These are phyloP conservation scores for Phytopythium delawarense DNA, from an alignment of 352 stramenopile genomes.

Conservation along the genomic window DNA sequence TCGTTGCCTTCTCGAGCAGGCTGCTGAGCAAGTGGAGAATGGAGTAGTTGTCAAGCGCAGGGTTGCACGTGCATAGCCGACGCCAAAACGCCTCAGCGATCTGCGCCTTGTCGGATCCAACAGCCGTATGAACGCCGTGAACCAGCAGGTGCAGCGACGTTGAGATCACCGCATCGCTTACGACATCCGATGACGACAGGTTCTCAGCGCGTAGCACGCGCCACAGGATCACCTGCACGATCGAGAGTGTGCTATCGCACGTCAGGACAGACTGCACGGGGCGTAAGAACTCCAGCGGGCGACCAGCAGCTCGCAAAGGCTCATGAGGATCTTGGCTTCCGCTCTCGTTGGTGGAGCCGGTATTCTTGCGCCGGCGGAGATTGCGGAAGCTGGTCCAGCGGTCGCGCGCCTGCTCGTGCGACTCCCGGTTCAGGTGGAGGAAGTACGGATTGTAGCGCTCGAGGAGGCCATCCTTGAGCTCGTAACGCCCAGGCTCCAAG, in stretches of 20 bases:
- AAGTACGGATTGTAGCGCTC: slow-evolving; percentile 88
- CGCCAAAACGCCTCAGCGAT: slow-evolving; percentile 35
- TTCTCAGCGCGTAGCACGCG: slow-evolving; percentile 30
- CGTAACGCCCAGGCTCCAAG: slow-evolving; percentile 75
- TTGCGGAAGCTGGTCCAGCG: slow-evolving; percentile 79
- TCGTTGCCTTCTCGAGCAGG: slow-evolving; percentile 37
- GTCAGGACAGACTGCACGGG: slow-evolving; percentile 58
- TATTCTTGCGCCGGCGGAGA: slow-evolving; percentile 24
- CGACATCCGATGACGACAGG: slow-evolving; percentile 29
- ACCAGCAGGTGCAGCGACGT: slow-evolving; percentile 80
- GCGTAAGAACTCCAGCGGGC: slow-evolving; percentile 46
- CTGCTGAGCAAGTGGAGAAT: slow-evolving; percentile 49
- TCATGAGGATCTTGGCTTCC: slow-evolving; percentile 22
- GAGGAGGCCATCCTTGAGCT: slow-evolving; percentile 66
- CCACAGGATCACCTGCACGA: slow-evolving; percentile 69
- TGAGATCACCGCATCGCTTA: slow-evolving; percentile 82
- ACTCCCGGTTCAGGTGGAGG: slow-evolving; percentile 79
- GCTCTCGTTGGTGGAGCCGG: neutral
- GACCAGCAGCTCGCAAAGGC: slow-evolving; percentile 30
- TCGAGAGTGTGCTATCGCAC: slow-evolving; percentile 59
- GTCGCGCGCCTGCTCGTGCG: slow-evolving; percentile 78
- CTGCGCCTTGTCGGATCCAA: slow-evolving; percentile 9
- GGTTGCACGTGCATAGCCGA: slow-evolving; percentile 32
- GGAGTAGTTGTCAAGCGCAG: slow-evolving; percentile 32
- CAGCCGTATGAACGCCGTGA: slow-evolving; percentile 67